A percentile compares a stretch with the other conserved stretches of the same genome.
phyloP scores from a whole-genome alignment of 1,139 yeast genomes.

The Oligophagozyma castellii region DNA sequence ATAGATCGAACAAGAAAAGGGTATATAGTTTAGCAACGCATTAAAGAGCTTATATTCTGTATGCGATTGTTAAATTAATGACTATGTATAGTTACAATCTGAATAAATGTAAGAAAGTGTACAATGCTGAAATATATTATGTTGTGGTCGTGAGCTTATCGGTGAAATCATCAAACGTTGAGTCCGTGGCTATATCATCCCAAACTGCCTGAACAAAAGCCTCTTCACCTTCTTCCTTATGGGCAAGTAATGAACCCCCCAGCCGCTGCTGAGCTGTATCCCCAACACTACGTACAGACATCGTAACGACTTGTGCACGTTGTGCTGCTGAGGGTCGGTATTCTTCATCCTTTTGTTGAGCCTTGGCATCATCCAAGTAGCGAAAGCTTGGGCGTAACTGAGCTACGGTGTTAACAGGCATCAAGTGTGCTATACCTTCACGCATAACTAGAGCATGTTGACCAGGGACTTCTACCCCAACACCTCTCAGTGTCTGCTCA shows the following conservation, averaged over 20 bases:
- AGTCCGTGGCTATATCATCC: too few species aligned
- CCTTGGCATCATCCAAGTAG: slow-evolving; percentile 46
- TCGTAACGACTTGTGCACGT: slow-evolving; percentile 51
- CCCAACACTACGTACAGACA: slow-evolving; percentile 60
- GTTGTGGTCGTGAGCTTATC: too few species aligned
- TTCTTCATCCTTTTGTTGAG: slow-evolving; percentile 26
- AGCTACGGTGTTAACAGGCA: slow-evolving; percentile 53
- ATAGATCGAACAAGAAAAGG: too few species aligned
- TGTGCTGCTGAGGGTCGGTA: slow-evolving; percentile 32
- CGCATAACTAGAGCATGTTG: slow-evolving; percentile 40
- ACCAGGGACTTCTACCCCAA: slow-evolving; percentile 42
- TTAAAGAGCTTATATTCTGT: too few species aligned
- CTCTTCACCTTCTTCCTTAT: slow-evolving; percentile 69
- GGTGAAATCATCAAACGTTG: slow-evolving; percentile 19
- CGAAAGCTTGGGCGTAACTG: slow-evolving; percentile 75
- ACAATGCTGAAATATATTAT: too few species aligned
- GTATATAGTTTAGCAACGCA: too few species aligned
- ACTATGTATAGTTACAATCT: too few species aligned
- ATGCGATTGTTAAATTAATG: too few species aligned
- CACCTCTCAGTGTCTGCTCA: slow-evolving; percentile 62
- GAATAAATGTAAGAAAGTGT: too few species aligned
- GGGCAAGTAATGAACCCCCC: slow-evolving; percentile 69
- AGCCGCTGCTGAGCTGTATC: slow-evolving; percentile 45
- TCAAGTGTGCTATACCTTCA: slow-evolving; percentile 42
- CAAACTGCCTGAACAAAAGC: too few species aligned